phyloP scores from a whole-genome alignment of 306 rosid species.

The Ochetophila trinervis region DNA sequence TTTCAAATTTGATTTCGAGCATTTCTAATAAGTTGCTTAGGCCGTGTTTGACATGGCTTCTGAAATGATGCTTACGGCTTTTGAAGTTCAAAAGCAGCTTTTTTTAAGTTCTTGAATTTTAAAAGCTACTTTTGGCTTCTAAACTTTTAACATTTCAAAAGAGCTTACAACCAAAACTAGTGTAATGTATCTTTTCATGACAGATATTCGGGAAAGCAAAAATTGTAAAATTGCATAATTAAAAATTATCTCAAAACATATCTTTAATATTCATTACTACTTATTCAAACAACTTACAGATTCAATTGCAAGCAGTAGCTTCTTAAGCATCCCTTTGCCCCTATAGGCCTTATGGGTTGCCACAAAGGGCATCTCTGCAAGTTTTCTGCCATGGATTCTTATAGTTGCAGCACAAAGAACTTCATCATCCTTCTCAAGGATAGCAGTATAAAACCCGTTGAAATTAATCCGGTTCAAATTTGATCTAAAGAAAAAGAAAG shows the following conservation, averaged over 20 bases:
- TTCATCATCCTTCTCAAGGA: conserved; percentile 37
- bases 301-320: conserved; percentile 28
- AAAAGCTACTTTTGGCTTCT: no score
- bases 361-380: conserved; percentile 45
- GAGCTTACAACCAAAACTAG: no score
- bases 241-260: background rate
- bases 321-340: conserved; percentile 24
- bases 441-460: conserved; percentile 30
- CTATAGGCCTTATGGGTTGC: conserved; percentile 22
- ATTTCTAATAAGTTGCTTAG: no score
- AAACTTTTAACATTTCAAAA: no score
- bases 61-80: no score
- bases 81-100: no score
- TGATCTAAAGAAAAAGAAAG: conserved; percentile 23
- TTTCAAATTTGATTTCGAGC: no score
- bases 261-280: background rate
- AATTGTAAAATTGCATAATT: no score
- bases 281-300: conserved; percentile 28
- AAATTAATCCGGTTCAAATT: conserved; percentile 33
- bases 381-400: conserved; percentile 30
- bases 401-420: conserved; percentile 34
- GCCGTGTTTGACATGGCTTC: no score
- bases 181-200: no score
- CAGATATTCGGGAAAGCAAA: no score
- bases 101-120: no score